phyloP scores from a whole-genome alignment of 73 alveolate genomes.

The Paramecium sexaurelia region DNA sequence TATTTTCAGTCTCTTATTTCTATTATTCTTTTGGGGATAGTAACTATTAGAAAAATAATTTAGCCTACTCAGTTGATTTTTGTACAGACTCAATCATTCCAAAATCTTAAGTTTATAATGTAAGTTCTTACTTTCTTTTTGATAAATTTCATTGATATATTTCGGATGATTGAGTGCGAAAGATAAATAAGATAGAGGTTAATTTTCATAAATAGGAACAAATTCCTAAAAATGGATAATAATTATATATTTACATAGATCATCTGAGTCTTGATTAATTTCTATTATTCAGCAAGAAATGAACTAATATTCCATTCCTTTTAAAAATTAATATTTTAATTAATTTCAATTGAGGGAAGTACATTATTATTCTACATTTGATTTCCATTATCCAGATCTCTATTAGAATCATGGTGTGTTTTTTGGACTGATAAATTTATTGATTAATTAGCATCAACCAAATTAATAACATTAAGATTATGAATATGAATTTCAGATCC shows the following conservation, averaged over 20 bases:
- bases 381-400: neutral
- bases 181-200: constrained; percentile 7
- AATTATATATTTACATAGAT: neutral
- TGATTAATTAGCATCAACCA: neutral
- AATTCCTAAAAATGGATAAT: neutral
- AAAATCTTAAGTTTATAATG: constrained; percentile 16
- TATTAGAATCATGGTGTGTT: neutral
- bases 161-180: constrained; percentile 27
- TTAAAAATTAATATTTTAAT: neutral
- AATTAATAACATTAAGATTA: neutral
- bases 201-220: constrained; percentile 41
- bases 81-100: neutral
- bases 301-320: constrained; percentile 29
- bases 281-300: neutral
- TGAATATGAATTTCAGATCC: neutral
- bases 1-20: neutral
- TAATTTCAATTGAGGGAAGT: neutral
- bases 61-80: constrained; percentile 6
- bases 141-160: neutral
- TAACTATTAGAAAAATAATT: neutral
- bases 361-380: neutral
- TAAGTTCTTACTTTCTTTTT: neutral
- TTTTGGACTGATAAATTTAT: neutral
- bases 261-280: neutral
- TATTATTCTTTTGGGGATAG: neutral